Evolutionary conservation across 2,329 filamentous ascomycete species (phyloP), one percentile per base, ranked within the genome.

Genomic region (Nannizzia gypsea): DNA sequence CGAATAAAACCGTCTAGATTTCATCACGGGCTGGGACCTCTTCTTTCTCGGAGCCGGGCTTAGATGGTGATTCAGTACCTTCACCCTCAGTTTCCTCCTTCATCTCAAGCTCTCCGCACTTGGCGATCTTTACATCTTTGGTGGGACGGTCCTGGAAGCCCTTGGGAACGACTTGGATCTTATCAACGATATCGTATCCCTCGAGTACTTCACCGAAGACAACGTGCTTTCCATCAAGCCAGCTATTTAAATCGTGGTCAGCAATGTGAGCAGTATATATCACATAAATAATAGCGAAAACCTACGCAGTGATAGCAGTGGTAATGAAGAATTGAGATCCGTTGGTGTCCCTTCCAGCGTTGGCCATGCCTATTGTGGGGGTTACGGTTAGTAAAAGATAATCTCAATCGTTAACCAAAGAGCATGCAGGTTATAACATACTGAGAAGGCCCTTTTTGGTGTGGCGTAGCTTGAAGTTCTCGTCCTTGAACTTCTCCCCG

Each of bases 381-480:
- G 15, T 17, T 28, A 22, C 15, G 15, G 34, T 24, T 34, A 31
- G 17, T 58, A 58, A 6, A 8, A 6, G 38, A n/a, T n/a, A n/a
- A n/a, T n/a, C n/a, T n/a, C 6, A 42, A 17, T 50, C 22, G 54
- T n/a, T 24, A 13, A 24, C 3, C 17, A 24, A 31, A n/a, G 4
- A 42, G 15, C 17, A 13, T 9, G n/a, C n/a, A 38, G 52, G n/a
- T n/a, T n/a, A n/a, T 31, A 67, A 13, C 80, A 67, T 79, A 80
- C 80, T 84, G 64, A 87, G 73, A 60, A 83, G 76, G 61, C 83
- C 83, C 70, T 80, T 82, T 73, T 83, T 83, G 73, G 76, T 83
- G 76, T 86, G 83, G 75, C 83, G 84, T 69, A 86, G 76, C 77
- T 86, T 85, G 77, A 87, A 85, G 80, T 86, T 87, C 79, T 87